Evolutionary conservation across 352 stramenopile species (phyloP), one percentile per base, ranked within the genome.

Genomic region (Phytophthora boehmeriae): DNA sequence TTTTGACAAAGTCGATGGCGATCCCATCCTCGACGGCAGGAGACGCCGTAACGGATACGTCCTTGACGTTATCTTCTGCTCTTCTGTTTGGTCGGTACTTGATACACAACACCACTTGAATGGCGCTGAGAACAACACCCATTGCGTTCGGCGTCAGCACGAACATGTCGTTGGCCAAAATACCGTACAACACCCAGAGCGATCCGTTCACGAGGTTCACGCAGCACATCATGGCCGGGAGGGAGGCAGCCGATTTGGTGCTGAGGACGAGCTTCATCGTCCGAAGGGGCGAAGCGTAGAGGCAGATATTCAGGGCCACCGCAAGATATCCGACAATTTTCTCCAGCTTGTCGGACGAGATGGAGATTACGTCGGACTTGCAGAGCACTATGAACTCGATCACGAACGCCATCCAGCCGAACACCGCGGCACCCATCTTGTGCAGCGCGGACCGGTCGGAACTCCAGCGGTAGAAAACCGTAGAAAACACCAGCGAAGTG

Each of bases 21-120:
- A 62, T 13, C 9, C 28, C 42, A 10, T 32, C 36, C 0, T 35
- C 59, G 51, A 53, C n/a, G 11, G 64, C 41, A 0, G 55, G 49
- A 6, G 62, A 54, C 20, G 66, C 16, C 8, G 46, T 38, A 22
- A 68, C 41, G n/a, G 42, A 30, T 23, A n/a, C 19, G 17, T 56
- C 63, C 20, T 69, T 69, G 8, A 32, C 16, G 5, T 11, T 30
- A 38, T 49, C 35, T 19, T 45, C n/a, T n/a, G n/a, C n/a, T 51
- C 16, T 11, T 22, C 30, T n/a, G n/a, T 20, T 43, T 13, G 56
- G n/a, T 28, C 61, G 61, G 58, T 74, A 87, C 25, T 73, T 69
- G 22, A 77, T n/a, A 54, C 73, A 81, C 10, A 84, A 47, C 10
- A 13, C 25, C 59, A 73, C 63, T 61, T 80, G 71, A 25, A 80